Conservation (phyloP, 305 asterid species). For the Ilex paraguariensis region DNA sequence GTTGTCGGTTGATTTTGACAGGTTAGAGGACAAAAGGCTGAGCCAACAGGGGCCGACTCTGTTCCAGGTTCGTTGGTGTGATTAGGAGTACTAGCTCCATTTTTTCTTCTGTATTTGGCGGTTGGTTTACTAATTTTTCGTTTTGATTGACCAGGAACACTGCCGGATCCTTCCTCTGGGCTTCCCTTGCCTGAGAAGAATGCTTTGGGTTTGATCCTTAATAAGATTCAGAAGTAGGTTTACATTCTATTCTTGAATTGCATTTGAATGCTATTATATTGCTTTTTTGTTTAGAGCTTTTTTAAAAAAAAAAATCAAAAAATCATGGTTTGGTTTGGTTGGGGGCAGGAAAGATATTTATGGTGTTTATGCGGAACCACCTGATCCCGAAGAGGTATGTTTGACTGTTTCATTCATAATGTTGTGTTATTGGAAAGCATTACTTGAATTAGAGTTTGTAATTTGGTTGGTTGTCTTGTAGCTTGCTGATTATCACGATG, state of each 20-base stretch:
- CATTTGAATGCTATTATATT: conserved; percentile 14
- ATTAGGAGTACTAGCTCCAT: conserved; percentile 7
- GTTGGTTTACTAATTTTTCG: conserved; percentile 11
- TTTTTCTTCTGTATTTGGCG: conserved; percentile 10
- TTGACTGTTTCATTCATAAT: conserved; percentile 7
- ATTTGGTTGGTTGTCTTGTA: conserved; percentile 30
- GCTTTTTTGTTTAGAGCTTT: conserved; percentile 13
- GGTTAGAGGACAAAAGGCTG: conserved; percentile 54
- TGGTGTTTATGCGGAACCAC: conserved; percentile 95
- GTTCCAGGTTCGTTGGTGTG: conserved; percentile 43
- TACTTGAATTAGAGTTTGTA: conserved; percentile 8
- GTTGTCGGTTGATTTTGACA: conserved; percentile 47
- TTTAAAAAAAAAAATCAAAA: conserved; percentile 9
- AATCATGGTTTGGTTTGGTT: conserved; percentile 25
- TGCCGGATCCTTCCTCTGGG: conserved; percentile 35
- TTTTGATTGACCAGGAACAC: conserved; percentile 54
- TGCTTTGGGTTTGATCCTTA: conserved; percentile 66
- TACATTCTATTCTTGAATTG: conserved; percentile 3
- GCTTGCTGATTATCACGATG: conserved; percentile 98
- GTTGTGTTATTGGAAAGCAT: conserved; percentile 4
- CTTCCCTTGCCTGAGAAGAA: conserved; percentile 75
- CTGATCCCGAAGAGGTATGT: conserved; percentile 96
- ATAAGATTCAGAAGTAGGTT: conserved; percentile 96
- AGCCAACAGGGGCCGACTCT: conserved; percentile 45
- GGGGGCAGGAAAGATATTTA: conserved; percentile 89